Evolutionary conservation across 768 basidiomycete species (phyloP).

Genomic region (Pleurotus djamor): DNA sequence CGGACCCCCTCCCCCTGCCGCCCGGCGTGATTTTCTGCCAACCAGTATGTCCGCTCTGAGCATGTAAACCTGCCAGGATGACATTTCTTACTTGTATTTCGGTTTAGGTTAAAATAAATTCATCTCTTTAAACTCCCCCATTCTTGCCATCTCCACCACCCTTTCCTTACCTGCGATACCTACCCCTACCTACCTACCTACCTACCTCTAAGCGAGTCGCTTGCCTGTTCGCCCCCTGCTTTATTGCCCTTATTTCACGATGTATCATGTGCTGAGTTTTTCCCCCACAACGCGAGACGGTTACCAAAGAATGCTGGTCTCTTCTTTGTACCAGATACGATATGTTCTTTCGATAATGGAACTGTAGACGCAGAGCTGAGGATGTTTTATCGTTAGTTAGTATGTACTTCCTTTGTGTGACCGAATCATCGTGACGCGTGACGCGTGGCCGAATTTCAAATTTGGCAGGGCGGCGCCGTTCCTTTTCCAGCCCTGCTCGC

Average conservation of each 20-base stretch:
- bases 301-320: neutral
- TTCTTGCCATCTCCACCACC: neutral
- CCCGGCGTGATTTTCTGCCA: conserved; percentile 3
- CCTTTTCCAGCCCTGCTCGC: conserved; percentile 1
- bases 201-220: neutral
- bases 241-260: neutral
- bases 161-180: neutral
- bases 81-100: neutral
- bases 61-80: neutral
- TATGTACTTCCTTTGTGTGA: neutral
- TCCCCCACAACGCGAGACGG: neutral
- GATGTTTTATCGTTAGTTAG: neutral
- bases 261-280: neutral
- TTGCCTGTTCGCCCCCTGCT: neutral
- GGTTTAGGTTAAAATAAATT: neutral
- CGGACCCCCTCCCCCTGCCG: neutral
- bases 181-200: neutral
- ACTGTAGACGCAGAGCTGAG: neutral
- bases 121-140: neutral
- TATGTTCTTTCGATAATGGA: neutral
- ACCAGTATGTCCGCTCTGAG: conserved; percentile 6
- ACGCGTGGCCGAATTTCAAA: neutral
- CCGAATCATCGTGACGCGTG: neutral
- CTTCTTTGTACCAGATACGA: neutral
- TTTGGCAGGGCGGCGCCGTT: neutral